Percentiles rank a stretch among this genome's conserved stretches.
phyloP scores from a whole-genome alignment of 768 basidiomycete genomes.

The Lentinula sp. region DNA sequence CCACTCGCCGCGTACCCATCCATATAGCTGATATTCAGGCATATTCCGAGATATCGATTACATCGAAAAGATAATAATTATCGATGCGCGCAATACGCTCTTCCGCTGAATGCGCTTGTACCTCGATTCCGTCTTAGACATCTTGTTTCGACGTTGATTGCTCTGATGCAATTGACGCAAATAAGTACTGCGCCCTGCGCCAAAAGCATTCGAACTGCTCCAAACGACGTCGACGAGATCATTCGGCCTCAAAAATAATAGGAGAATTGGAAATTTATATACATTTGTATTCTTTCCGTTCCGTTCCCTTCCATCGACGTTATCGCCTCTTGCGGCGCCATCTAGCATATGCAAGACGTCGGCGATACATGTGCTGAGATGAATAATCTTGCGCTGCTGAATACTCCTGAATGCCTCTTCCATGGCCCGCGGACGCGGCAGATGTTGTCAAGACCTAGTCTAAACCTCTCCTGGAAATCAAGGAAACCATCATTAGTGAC shows the following conservation, averaged over 20 bases:
- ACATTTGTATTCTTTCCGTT: not conserved
- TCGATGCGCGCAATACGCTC: not conserved
- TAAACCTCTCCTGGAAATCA: not conserved
- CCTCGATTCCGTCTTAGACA: not conserved
- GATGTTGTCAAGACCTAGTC: constrained; percentile 1
- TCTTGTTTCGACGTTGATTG: not conserved
- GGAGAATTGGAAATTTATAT: not conserved
- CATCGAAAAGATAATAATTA: not conserved
- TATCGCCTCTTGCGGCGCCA: not conserved
- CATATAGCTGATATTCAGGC: not conserved
- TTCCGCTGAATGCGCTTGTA: not conserved
- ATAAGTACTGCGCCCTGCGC: too few species aligned
- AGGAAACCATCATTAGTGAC: not conserved
- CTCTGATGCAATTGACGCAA: not conserved
- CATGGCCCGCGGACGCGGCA: not conserved
- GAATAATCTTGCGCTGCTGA: not conserved
- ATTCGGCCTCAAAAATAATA: not conserved
- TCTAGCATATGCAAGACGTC: not conserved
- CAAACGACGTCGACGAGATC: not conserved
- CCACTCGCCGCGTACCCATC: not conserved
- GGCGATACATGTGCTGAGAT: not conserved
- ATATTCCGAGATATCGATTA: not conserved
- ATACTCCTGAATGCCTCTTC: not conserved
- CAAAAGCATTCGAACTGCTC: not conserved
- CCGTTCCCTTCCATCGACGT: not conserved